Conservation (phyloP, 306 rosid genomes). For the Pyrus bretschneideri region DNA sequence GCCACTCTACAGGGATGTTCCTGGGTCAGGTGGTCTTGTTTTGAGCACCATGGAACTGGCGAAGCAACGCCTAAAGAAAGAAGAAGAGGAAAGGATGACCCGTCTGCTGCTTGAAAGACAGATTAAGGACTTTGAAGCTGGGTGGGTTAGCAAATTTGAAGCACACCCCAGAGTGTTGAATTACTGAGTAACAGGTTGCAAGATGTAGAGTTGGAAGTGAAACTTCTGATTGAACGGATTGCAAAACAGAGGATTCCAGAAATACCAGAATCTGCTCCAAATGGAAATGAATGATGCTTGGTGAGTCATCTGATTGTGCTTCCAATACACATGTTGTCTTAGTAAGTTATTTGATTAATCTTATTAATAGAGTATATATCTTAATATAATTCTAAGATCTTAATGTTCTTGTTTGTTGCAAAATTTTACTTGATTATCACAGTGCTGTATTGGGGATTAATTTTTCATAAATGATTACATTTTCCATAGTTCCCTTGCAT, state of each 20-base stretch:
- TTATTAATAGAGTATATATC: background rate
- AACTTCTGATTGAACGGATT: conserved; percentile 35
- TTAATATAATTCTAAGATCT: background rate
- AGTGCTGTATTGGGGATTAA: background rate
- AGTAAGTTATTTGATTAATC: background rate
- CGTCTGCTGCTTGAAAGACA: conserved; percentile 36
- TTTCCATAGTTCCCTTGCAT: background rate
- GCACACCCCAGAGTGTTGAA: conserved; percentile 26
- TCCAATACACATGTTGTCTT: background rate
- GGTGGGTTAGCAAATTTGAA: conserved; percentile 35
- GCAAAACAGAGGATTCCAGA: conserved; percentile 32
- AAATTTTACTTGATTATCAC: background rate
- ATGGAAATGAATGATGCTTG: conserved; percentile 25
- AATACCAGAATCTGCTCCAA: conserved; percentile 31
- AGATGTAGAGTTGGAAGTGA: conserved; percentile 37
- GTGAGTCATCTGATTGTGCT: conserved; percentile 19
- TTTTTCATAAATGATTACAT: background rate
- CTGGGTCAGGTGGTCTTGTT: conserved; percentile 88
- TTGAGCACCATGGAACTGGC: conserved; percentile 72
- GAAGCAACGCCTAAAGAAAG: conserved; percentile 58
- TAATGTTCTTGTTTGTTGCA: background rate
- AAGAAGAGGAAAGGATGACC: conserved; percentile 66
- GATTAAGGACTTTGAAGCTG: conserved; percentile 43
- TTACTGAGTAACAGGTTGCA: conserved; percentile 36
- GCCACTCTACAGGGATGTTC: conserved; percentile 82